Evolutionary conservation across 805 yeast species (phyloP), one percentile per base, ranked within the genome.

Genomic region (Candida oleophila): DNA sequence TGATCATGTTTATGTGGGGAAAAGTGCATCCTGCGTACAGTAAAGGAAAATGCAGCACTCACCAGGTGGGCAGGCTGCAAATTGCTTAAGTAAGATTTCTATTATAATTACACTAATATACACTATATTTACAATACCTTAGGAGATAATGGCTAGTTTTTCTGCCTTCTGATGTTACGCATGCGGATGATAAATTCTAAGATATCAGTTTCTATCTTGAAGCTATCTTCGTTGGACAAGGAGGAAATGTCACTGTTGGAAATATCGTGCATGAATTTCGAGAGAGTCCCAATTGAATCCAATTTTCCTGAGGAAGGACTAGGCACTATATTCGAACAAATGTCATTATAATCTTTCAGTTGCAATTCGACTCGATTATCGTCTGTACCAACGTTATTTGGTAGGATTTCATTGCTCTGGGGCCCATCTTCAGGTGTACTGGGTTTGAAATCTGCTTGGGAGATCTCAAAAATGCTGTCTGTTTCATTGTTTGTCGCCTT

Each of bases 131-230:
- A 33, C 36, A 33, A 33, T 11, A 4, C 15, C n/a, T 33, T 25
- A 11, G 30, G 30, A 11, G 9, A 21, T 34, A 34, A 15, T 15
- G n/a, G n/a, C 18, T 34, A 34, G 5, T 5, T 7, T 12, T 38
- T 39, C 11, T 22, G 20, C n/a, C 34, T 21, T 30, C 15, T 22
- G 9, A 41, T 39, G 19, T 41, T 41, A 14, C 43, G 34, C 59
- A 69, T 58, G 21, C 65, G 62, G 20, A 69, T 52, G 62, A 71
- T 66, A 39, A 71, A 59, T 36, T 55, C 45, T 56, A 71, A 55
- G 48, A 70, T 47, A 22, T 55, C 49, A 1, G 72, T 64, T 46
- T 71, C 76, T 43, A 71, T 51, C 4, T 61, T 55, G 44, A 53
- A 55, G 41, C 49, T 55, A 34, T 62, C 60, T 3, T 51, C 25